Conservation (phyloP, 2,329 filamentous ascomycete genomes). For the Botrytis pseudocinerea region DNA sequence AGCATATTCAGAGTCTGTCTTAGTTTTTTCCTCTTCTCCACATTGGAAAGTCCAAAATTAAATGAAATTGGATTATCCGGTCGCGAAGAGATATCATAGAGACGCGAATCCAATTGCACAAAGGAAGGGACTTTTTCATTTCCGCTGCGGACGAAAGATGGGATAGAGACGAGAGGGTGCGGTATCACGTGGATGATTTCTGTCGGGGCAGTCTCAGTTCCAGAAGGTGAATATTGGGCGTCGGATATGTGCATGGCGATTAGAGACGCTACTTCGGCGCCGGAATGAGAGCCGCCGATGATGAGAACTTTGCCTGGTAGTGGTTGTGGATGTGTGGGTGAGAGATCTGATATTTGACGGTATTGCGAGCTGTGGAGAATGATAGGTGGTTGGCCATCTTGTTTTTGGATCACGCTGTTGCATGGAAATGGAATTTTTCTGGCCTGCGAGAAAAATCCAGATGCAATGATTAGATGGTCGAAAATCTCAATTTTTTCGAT, state of each 20-base stretch:
- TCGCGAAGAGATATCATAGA: conserved; percentile 4
- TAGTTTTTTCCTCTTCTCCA: background rate
- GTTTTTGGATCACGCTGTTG: no score
- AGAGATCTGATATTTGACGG: conserved; percentile 3
- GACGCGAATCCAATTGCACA: background rate
- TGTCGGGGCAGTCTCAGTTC: background rate
- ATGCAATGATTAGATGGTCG: conserved; percentile 18
- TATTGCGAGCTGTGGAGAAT: conserved; percentile 17
- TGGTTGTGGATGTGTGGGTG: background rate
- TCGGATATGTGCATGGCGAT: conserved; percentile 43
- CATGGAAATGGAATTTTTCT: background rate
- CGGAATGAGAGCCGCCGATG: conserved; percentile 24
- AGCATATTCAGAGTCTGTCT: background rate
- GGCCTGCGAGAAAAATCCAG: background rate
- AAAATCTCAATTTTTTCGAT: conserved; percentile 4
- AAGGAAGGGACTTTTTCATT: background rate
- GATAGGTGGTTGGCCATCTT: background rate
- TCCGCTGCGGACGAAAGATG: background rate
- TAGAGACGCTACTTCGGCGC: conserved; percentile 20
- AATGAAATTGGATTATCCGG: conserved; percentile 5
- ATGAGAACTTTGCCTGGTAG: conserved; percentile 18
- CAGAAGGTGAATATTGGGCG: conserved; percentile 36
- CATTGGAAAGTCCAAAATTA: background rate
- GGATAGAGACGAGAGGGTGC: conserved; percentile 1
- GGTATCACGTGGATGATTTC: conserved; percentile 11